phyloP scores from a whole-genome alignment of 352 stramenopile species.

The Phytophthora agathidicida region DNA sequence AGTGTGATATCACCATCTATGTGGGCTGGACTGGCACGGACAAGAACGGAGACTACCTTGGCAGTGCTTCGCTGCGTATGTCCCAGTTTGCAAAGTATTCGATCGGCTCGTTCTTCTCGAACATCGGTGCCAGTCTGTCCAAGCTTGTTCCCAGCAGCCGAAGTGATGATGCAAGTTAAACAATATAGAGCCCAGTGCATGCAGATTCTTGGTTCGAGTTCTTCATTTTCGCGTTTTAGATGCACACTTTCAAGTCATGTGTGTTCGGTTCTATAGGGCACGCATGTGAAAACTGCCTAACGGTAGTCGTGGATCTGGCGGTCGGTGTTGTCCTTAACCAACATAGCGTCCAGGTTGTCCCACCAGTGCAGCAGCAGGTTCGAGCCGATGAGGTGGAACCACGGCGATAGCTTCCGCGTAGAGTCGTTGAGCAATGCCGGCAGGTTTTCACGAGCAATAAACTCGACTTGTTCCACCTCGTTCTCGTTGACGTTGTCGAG shows the following conservation, averaged over 20 bases:
- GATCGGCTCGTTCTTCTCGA: conserved; percentile 78
- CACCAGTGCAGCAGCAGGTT: conserved; percentile 77
- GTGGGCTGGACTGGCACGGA: conserved; percentile 84
- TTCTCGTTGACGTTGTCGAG: conserved; percentile 92
- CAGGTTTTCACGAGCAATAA: conserved; percentile 78
- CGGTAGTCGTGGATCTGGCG: conserved; percentile 72
- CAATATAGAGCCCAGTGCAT: neutral
- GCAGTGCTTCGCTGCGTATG: conserved; percentile 76
- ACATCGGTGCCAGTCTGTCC: conserved; percentile 59
- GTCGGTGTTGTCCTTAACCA: conserved; percentile 55
- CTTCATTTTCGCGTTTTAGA: conserved; percentile 5
- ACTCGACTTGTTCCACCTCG: conserved; percentile 93
- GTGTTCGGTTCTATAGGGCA: conserved; percentile 15
- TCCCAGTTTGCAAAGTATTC: conserved; percentile 88
- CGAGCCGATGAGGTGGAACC: conserved; percentile 82
- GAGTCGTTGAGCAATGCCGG: conserved; percentile 58
- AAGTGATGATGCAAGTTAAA: conserved; percentile 37
- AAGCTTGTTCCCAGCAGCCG: conserved; percentile 52
- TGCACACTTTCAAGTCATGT: conserved; percentile 12
- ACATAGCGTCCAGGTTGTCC: conserved; percentile 66
- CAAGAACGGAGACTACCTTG: conserved; percentile 78
- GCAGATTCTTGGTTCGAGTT: neutral
- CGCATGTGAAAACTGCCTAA: conserved; percentile 9
- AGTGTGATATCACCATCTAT: conserved; percentile 78
- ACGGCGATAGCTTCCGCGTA: conserved; percentile 74